Conservation (phyloP, 345 rosid genomes). For the Clarkia xantiana region DNA sequence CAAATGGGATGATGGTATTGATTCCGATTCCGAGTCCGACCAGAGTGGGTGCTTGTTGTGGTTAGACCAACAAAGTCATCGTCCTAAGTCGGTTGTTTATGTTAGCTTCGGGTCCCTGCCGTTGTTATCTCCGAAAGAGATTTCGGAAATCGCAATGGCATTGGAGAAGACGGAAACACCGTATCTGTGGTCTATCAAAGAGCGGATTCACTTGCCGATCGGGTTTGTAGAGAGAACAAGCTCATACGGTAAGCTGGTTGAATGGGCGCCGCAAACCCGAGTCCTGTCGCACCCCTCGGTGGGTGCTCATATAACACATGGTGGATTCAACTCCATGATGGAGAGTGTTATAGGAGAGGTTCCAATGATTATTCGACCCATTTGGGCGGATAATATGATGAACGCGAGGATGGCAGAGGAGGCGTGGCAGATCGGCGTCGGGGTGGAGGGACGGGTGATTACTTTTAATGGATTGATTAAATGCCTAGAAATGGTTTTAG, state of each 20-base stretch:
- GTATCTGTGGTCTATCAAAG: not conserved
- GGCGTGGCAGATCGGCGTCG: no score
- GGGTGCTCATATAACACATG: slow-evolving; percentile 30
- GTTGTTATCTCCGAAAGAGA: not conserved
- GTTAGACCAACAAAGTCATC: no score
- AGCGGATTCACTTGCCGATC: not conserved
- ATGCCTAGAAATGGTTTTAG: slow-evolving; percentile 25
- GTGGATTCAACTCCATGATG: slow-evolving; percentile 39
- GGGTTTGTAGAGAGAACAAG: slow-evolving; percentile 18
- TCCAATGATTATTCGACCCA: slow-evolving; percentile 44
- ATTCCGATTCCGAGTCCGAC: no score
- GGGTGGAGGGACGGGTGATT: slow-evolving; percentile 15
- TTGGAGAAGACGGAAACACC: not conserved
- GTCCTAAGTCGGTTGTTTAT: no score
- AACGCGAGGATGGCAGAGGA: no score
- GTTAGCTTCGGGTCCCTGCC: no score
- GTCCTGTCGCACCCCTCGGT: slow-evolving; percentile 28
- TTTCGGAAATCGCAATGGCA: not conserved
- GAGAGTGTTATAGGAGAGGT: slow-evolving; percentile 39
- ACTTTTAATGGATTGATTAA: slow-evolving; percentile 17
- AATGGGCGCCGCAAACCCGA: slow-evolving; percentile 42
- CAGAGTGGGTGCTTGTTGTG: no score
- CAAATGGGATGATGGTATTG: no score
- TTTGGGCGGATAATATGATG: slow-evolving; percentile 36
- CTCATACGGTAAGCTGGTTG: slow-evolving; percentile 31